Evolutionary conservation across 371 early-diverging fungal genomes (phyloP).

Genomic region (Mucor irregularis): DNA sequence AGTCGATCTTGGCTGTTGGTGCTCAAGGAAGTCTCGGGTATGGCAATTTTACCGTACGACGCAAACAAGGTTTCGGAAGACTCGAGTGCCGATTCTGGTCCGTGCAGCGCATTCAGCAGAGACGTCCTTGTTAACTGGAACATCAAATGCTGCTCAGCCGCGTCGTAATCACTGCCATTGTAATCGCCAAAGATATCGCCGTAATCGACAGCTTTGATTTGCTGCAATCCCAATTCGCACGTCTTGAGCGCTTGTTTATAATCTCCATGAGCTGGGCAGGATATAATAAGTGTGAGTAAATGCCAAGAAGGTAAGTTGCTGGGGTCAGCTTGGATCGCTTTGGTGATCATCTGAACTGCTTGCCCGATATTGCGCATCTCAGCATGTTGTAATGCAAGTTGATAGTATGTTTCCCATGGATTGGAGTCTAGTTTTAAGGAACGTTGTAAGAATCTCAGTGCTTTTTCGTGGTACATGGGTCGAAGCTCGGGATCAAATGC

Average conservation of each 20-base stretch:
- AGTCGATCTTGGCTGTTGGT: neutral
- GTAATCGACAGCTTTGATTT: slow-evolving; percentile 17
- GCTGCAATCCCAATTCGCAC: slow-evolving; percentile 74
- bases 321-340: slow-evolving; percentile 64
- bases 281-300: slow-evolving; percentile 75
- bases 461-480: slow-evolving; percentile 64
- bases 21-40: slow-evolving; percentile 16
- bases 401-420: slow-evolving; percentile 68
- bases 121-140: slow-evolving; percentile 62
- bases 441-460: slow-evolving; percentile 60
- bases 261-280: slow-evolving; percentile 51
- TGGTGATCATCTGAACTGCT: slow-evolving; percentile 66
- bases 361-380: slow-evolving; percentile 76
- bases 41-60: slow-evolving; percentile 60
- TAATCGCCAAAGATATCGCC: neutral
- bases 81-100: slow-evolving; percentile 56
- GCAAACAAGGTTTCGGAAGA: slow-evolving; percentile 61
- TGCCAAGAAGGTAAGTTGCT: slow-evolving; percentile 82
- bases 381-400: slow-evolving; percentile 79
- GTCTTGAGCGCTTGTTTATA: slow-evolving; percentile 64
- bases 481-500: slow-evolving; percentile 69
- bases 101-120: slow-evolving; percentile 51
- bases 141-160: slow-evolving; percentile 59
- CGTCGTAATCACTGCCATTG: slow-evolving; percentile 24
- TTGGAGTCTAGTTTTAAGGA: slow-evolving; percentile 53